Conservation (phyloP, 176 grass and related monocot species). For the Panicum miliaceum region DNA sequence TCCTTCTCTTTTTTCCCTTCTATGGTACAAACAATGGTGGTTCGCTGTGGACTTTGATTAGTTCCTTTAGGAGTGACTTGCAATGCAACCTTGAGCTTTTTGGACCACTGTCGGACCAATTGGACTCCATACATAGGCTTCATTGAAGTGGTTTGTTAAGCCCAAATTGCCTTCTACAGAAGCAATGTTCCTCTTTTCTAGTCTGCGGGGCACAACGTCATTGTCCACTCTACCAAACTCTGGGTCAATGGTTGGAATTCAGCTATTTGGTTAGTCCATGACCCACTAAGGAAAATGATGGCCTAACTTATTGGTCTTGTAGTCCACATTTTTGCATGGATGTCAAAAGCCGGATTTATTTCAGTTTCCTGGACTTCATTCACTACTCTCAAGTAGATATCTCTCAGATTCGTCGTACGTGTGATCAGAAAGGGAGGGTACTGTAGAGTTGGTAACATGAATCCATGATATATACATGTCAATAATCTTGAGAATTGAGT, state of each 20-base stretch:
- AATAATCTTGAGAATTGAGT: not conserved
- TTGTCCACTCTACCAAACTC: conserved; percentile 22
- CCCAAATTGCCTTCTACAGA: conserved; percentile 22
- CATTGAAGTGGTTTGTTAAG: conserved; percentile 13
- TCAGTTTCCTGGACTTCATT: not conserved
- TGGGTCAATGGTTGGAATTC: conserved; percentile 10
- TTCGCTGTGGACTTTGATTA: not conserved
- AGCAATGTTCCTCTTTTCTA: conserved; percentile 36
- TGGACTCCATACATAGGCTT: conserved; percentile 9
- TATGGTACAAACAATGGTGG: not conserved
- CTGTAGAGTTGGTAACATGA: not conserved
- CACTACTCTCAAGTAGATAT: not conserved
- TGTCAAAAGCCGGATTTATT: not conserved
- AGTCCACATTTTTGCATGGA: conserved; percentile 15
- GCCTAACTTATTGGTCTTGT: conserved; percentile 26
- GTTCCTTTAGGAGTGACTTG: conserved; percentile 7
- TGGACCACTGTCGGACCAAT: conserved; percentile 24
- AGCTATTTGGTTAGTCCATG: conserved; percentile 17
- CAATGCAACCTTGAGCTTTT: conserved; percentile 18
- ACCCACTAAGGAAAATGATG: conserved; percentile 11
- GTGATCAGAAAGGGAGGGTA: not conserved
- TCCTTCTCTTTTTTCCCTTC: not conserved
- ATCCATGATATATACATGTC: not conserved
- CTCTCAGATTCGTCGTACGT: not conserved
- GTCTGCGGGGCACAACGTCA: conserved; percentile 24